Evolutionary conservation across 176 grass and related monocot genomes (phyloP).

Genomic region (Avena sativa): DNA sequence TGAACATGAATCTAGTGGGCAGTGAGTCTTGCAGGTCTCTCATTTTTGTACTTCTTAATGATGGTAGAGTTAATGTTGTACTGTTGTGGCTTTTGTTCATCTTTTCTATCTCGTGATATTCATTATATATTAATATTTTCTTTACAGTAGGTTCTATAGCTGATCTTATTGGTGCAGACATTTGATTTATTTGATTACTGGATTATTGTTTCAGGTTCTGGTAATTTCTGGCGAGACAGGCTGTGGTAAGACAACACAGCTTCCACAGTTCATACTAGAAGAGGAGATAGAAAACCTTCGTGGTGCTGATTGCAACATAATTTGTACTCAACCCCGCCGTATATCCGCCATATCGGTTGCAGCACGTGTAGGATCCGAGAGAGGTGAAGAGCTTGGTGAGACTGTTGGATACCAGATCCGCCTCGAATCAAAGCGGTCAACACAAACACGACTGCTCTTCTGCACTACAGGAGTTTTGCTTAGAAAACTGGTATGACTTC

Average conservation of each 20-base stretch:
- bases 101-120: slow-evolving; percentile 14
- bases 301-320: slow-evolving; percentile 90
- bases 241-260: slow-evolving; percentile 95
- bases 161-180: not conserved
- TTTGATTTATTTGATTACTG: slow-evolving; percentile 27
- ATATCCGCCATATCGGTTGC: slow-evolving; percentile 97
- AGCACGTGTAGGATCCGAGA: slow-evolving; percentile 84
- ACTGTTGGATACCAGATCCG: slow-evolving; percentile 95
- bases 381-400: slow-evolving; percentile 88
- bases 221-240: slow-evolving; percentile 98
- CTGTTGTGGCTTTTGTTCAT: slow-evolving; percentile 19
- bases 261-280: slow-evolving; percentile 96
- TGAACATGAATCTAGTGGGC: slow-evolving; percentile 16
- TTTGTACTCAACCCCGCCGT: slow-evolving; percentile 94
- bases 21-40: not conserved
- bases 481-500: slow-evolving; percentile 76
- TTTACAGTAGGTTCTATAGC: slow-evolving; percentile 4
- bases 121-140: slow-evolving; percentile 23
- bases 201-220: slow-evolving; percentile 63
- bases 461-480: slow-evolving; percentile 97
- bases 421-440: slow-evolving; percentile 82
- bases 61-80: slow-evolving; percentile 11
- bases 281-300: slow-evolving; percentile 77
- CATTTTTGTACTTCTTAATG: not conserved
- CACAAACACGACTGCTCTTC: slow-evolving; percentile 84